Conservation (phyloP, 1,284 basidiomycete species). For the Athelia psychrophila region DNA sequence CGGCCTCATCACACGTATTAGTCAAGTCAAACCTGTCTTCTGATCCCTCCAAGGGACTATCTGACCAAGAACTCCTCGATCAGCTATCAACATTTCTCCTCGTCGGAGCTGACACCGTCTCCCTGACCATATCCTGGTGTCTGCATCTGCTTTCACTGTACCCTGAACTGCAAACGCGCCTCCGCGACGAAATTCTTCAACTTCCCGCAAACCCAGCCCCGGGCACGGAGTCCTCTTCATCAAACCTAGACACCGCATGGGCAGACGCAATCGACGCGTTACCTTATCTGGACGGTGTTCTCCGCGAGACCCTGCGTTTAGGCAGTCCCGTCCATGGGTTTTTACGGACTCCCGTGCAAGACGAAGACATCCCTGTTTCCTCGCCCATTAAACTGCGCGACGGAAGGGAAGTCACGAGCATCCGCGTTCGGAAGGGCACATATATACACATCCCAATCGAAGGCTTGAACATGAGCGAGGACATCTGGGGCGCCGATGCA, state of each 20-base stretch:
- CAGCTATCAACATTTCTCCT: slow-evolving; percentile 53
- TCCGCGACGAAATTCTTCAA: slow-evolving; percentile 39
- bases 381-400: slow-evolving; percentile 43
- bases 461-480: slow-evolving; percentile 45
- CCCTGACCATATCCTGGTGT: slow-evolving; percentile 51
- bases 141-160: slow-evolving; percentile 49
- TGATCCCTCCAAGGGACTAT: slow-evolving; percentile 37
- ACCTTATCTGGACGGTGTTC: slow-evolving; percentile 52
- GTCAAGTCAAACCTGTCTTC: slow-evolving; percentile 46
- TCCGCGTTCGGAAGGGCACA: slow-evolving; percentile 47
- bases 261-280: slow-evolving; percentile 42
- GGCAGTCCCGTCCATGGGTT: slow-evolving; percentile 51
- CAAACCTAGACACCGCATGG: slow-evolving; percentile 3
- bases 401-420: slow-evolving; percentile 33
- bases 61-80: slow-evolving; percentile 47
- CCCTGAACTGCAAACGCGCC: slow-evolving; percentile 41
- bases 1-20: slow-evolving; percentile 15
- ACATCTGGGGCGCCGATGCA: slow-evolving; percentile 52
- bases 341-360: slow-evolving; percentile 45
- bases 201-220: slow-evolving; percentile 5
- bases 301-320: slow-evolving; percentile 49
- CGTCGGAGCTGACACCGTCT: slow-evolving; percentile 53
- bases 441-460: slow-evolving; percentile 57
- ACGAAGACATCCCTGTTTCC: slow-evolving; percentile 50
- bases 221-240: slow-evolving; percentile 6